Evolutionary conservation across 2,329 filamentous ascomycete species (phyloP), one percentile per base, ranked within the genome.

Genomic region (Emergomyces africanus): DNA sequence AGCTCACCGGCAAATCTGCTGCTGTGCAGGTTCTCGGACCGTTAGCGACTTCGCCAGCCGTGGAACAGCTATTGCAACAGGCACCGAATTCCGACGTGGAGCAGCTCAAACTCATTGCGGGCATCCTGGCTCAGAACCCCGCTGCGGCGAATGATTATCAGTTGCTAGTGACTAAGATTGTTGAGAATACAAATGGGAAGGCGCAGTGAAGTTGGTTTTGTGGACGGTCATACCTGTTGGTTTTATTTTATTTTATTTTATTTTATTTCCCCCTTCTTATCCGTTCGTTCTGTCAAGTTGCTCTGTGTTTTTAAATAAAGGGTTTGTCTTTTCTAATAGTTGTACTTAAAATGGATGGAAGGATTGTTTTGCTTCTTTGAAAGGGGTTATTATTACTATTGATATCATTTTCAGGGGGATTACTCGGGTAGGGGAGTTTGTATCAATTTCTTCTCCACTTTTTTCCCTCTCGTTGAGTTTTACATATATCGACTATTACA

Each of bases 101-200:
- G 18, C 88, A 95, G 68, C 86, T 94, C 81, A 78, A 82, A 59
- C 83, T 94, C 33, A 82, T 96, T 62, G 79, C 81, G 57, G 79
- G 81, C 44, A 85, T 92, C 15, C 78, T 90, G 28, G 80, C 84
- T 55, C 77, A 79, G 12, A 84, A 90, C 58, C 83, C 84, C 0
- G 80, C 79, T 25, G 83, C 88, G 0, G 78, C 83, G 25, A 80
- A 84, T 1, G 83, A 90, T 66, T 74, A 77, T 58, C 66, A 69
- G 6, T 62, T 73, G 33, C 64, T 79, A 59, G 77, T 73, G 67
- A 66, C 69, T 25, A 75, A 76, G 61, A 63, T 79, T 44, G 66
- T 71, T 37, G 65, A 72, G 59, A 69, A 66, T 37, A 71, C 68
- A 18, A 73, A 73, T 58, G 67, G 70, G 14, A 66, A 69, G 8